phyloP scores from a whole-genome alignment of 192 early-diverging fungal species.

The Coemansia sp. region DNA sequence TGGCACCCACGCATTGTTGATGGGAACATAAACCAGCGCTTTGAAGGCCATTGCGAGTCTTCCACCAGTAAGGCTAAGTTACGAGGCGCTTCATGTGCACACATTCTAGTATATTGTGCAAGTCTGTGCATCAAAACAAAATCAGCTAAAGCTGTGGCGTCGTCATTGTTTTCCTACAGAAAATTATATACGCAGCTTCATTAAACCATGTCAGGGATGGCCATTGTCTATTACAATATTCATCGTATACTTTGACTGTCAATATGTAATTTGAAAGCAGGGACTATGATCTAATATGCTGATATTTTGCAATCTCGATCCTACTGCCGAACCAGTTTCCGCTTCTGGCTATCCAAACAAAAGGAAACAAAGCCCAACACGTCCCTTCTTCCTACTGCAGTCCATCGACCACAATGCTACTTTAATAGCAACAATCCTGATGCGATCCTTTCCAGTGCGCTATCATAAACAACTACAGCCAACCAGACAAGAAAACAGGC shows the following conservation, averaged over 20 bases:
- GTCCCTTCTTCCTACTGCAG: neutral
- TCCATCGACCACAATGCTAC: neutral
- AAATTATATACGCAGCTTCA: neutral
- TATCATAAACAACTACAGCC: neutral
- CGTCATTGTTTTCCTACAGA: neutral
- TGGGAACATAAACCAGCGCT: neutral
- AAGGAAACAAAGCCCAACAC: neutral
- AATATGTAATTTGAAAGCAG: neutral
- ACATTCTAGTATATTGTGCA: neutral
- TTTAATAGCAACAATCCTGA: neutral
- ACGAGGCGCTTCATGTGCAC: neutral
- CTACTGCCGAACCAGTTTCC: neutral
- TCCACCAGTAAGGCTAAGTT: neutral
- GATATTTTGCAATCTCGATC: neutral
- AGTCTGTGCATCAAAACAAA: no score
- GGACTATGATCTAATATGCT: neutral
- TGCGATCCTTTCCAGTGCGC: neutral
- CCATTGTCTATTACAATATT: neutral
- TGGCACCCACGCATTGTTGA: no score
- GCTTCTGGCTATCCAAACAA: neutral
- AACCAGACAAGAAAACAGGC: neutral
- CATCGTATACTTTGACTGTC: neutral
- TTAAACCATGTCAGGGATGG: neutral
- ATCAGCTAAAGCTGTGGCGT: neutral
- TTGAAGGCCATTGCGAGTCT: no score